phyloP scores from a whole-genome alignment of 2,329 filamentous ascomycete species.

The Sporothrix inflata region DNA sequence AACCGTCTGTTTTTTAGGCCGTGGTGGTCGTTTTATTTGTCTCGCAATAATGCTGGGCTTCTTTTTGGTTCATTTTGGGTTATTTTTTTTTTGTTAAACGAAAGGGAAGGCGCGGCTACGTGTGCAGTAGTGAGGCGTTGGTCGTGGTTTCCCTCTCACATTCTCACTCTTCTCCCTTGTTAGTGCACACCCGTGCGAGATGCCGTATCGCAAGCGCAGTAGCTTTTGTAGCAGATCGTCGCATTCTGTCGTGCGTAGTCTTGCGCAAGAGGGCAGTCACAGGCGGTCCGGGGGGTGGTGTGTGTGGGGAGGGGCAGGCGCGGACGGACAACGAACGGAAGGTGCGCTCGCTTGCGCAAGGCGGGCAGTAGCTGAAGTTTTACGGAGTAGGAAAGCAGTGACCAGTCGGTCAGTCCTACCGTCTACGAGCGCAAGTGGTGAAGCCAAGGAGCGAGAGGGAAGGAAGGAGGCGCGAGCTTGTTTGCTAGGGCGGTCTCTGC shows the following conservation, averaged over 20 bases:
- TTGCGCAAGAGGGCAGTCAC: neutral
- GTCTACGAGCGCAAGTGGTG: no score
- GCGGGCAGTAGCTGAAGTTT: neutral
- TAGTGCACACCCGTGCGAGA: constrained; percentile 10
- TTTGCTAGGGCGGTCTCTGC: neutral
- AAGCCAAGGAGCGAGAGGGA: neutral
- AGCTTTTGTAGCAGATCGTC: constrained; percentile 14
- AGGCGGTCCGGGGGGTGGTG: constrained; percentile 6
- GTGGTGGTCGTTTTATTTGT: neutral
- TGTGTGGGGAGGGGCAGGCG: constrained; percentile 8
- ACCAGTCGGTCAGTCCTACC: no score
- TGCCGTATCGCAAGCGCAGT: neutral
- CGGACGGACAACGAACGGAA: constrained; percentile 5
- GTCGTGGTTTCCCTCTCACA: neutral
- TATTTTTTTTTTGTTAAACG: neutral
- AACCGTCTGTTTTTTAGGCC: constrained; percentile 5
- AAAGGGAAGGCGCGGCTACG: neutral
- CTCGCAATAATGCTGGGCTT: neutral
- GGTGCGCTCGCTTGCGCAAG: neutral
- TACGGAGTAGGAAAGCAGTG: neutral
- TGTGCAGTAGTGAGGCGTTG: constrained; percentile 15
- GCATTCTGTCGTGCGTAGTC: constrained; percentile 15
- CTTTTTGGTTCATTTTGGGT: neutral
- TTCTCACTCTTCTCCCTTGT: neutral
- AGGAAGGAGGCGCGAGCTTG: neutral